Evolutionary conservation across 2,329 filamentous ascomycete species (phyloP), one percentile per base, ranked within the genome.

Genomic region (Hypoxylon rubiginosum): DNA sequence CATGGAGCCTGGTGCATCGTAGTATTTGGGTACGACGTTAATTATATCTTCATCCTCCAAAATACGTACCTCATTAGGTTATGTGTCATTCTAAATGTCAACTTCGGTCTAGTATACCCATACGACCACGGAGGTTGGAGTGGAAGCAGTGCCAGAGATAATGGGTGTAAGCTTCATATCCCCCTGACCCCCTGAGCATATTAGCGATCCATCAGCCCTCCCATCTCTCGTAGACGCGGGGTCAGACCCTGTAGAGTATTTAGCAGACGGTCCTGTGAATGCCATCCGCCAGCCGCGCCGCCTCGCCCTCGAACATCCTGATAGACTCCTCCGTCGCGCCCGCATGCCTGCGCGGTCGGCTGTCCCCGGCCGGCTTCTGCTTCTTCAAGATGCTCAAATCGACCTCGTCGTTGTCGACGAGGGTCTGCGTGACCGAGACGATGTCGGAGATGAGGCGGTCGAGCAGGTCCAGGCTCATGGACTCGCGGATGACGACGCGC

Each of bases 391-490:
- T 79, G 7, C 80, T 78, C 46, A 90, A 72, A 64, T 90, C 88
- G 9, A 83, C 74, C 36, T 80, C 75, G 69, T 85, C 83, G 34
- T 81, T 81, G 13, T 82, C 81, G 74, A 91, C 89, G 62, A 91
- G 75, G 48, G 77, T 82, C 79, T 91, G 86, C 3, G 89, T 91
- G 6, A 89, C 85, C 8, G 81, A 75, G 64, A 85, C 83, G 32
- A 91, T 84, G 74, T 91, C 89, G 1, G 82, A 79, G 43, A 92
- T 84, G 26, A 92, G 79, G 1, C 86, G 79, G 75, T 91, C 88
- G 26, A 92, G 80, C 51, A 92, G 80, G 74, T 91, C 89, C n/a
- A 91, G 78, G n/a, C 83, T 87, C 86, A 92, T 87, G 71, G 82
- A 88, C 77, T 92, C 89, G 49, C 90, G 83, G 6, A 92, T 83